A percentile compares a stretch with the other conserved stretches of the same genome.
Evolutionary conservation across 2,329 filamentous ascomycete genomes (phyloP).

Genomic region (Eutypella sp.): DNA sequence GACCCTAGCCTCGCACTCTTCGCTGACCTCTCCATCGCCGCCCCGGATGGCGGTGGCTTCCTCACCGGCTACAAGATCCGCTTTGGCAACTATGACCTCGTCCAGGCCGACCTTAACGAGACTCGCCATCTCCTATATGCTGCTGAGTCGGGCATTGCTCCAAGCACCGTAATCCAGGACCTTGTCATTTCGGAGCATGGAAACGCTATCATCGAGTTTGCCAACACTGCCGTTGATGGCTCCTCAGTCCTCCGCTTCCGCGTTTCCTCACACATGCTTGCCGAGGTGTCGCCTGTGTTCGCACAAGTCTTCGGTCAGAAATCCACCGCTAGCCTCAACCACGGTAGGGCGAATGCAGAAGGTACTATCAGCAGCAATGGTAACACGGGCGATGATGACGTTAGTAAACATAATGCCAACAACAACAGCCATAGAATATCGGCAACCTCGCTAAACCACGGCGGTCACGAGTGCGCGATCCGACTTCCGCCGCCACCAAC

Average conservation of each 20-base stretch:
- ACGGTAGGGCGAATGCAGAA: no score
- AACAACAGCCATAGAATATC: not conserved
- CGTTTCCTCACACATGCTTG: conserved; percentile 46
- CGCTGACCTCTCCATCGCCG: conserved; percentile 14
- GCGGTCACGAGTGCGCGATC: conserved; percentile 22
- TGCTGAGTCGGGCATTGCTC: conserved; percentile 36
- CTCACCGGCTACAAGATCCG: conserved; percentile 41
- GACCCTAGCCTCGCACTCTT: not conserved
- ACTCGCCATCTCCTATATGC: conserved; percentile 36
- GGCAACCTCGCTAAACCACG: conserved; percentile 17
- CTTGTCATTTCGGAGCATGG: conserved; percentile 39
- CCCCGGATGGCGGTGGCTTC: conserved; percentile 33
- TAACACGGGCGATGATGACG: conserved; percentile 16
- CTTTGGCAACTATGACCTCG: conserved; percentile 41
- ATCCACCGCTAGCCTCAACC: conserved; percentile 1
- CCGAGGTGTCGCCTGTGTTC: conserved; percentile 49
- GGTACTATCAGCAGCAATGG: conserved; percentile 11
- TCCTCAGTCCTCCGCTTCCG: conserved; percentile 42
- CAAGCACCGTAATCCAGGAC: conserved; percentile 35
- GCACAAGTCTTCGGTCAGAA: conserved; percentile 37
- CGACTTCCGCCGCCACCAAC: conserved; percentile 30
- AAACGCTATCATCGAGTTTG: conserved; percentile 48
- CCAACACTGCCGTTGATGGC: conserved; percentile 33
- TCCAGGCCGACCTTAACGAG: conserved; percentile 37
- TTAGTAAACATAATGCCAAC: conserved; percentile 1